Conservation (phyloP, 2,329 filamentous ascomycete species). For the Sordariomycetes sp. region DNA sequence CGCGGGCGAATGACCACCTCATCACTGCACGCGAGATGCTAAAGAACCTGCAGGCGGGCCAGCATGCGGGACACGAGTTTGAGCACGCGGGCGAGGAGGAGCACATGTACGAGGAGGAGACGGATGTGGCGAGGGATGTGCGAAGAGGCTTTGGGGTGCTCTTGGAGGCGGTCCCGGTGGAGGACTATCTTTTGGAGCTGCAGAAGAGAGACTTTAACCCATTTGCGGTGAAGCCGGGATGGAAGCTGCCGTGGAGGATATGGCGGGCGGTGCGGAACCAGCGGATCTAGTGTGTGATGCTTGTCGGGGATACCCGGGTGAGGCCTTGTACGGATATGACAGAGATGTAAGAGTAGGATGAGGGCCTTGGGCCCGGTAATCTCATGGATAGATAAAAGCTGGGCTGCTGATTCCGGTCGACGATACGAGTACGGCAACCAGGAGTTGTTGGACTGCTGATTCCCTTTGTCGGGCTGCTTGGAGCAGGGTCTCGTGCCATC, state of each 20-base stretch:
- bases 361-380: background rate
- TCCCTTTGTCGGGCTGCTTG: no score
- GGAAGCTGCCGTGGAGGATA: slow-evolving; percentile 75
- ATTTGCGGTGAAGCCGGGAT: slow-evolving; percentile 53
- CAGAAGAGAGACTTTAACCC: slow-evolving; percentile 75
- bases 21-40: slow-evolving; percentile 92
- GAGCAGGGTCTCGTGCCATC: no score
- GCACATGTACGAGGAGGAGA: slow-evolving; percentile 31
- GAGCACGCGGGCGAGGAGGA: slow-evolving; percentile 69
- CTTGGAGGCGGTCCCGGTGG: slow-evolving; percentile 65
- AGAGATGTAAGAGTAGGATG: background rate
- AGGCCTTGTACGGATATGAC: background rate
- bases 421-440: no score
- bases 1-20: slow-evolving; percentile 86
- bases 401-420: no score
- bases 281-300: slow-evolving; percentile 21
- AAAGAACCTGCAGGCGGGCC: slow-evolving; percentile 59
- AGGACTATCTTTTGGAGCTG: slow-evolving; percentile 64
- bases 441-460: no score
- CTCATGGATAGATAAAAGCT: no score
- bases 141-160: slow-evolving; percentile 64
- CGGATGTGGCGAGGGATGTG: slow-evolving; percentile 24
- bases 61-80: slow-evolving; percentile 71
- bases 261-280: slow-evolving; percentile 38
- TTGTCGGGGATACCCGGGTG: slow-evolving; percentile 2